Conservation (phyloP, 179 eudicot species). For the Silene noctiflora region DNA sequence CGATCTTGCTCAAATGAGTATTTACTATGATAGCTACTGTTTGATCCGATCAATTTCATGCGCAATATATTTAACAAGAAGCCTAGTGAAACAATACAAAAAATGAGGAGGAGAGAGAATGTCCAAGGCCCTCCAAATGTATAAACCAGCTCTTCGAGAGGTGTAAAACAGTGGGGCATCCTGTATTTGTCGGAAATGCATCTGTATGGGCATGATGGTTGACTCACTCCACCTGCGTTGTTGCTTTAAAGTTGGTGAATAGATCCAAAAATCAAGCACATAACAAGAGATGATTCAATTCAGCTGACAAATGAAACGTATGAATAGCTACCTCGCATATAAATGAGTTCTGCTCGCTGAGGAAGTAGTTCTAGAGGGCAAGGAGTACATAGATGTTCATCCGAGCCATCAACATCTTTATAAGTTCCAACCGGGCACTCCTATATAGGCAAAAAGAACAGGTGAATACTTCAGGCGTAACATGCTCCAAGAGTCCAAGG, state of each 20-base stretch:
- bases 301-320: conserved; percentile 11
- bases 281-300: neutral
- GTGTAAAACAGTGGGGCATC: conserved; percentile 83
- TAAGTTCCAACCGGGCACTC: conserved; percentile 88
- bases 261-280: neutral
- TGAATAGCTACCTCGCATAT: conserved; percentile 58
- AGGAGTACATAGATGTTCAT: conserved; percentile 55
- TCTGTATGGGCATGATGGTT: conserved; percentile 63
- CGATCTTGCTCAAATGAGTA: conserved; percentile 47
- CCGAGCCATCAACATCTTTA: conserved; percentile 74
- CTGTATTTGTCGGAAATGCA: conserved; percentile 77
- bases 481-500: too few species aligned
- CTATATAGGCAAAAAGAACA: conserved; percentile 31
- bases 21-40: conserved; percentile 36
- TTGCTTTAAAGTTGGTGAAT: conserved; percentile 10
- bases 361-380: conserved; percentile 71
- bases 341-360: conserved; percentile 56
- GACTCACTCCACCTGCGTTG: conserved; percentile 65
- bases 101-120: conserved; percentile 49
- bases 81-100: conserved; percentile 47
- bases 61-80: conserved; percentile 54
- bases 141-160: conserved; percentile 77
- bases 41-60: conserved; percentile 57
- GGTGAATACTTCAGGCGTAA: neutral
- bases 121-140: conserved; percentile 89